phyloP scores from a whole-genome alignment of 2,329 filamentous ascomycete species.

The Penicillium sumatraense region DNA sequence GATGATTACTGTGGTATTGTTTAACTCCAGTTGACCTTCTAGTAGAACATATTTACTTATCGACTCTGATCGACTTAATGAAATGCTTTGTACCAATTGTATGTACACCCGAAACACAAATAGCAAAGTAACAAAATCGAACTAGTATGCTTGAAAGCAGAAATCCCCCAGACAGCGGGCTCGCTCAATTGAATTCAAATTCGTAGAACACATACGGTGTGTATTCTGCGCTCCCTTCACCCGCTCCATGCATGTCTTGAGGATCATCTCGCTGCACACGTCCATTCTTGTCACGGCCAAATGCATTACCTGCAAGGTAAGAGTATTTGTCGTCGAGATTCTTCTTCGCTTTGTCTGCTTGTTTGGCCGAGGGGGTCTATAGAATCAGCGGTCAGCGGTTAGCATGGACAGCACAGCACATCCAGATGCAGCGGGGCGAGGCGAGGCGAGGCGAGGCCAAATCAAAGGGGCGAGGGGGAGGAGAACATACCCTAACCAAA shows the following conservation, averaged over 20 bases:
- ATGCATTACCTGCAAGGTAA: conserved; percentile 92
- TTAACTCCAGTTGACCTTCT: too few relatives aligned
- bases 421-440: not conserved
- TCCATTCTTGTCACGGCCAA: conserved; percentile 91
- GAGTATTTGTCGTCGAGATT: conserved; percentile 83
- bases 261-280: conserved; percentile 89
- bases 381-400: conserved; percentile 4
- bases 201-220: conserved; percentile 97
- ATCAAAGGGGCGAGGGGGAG: not conserved
- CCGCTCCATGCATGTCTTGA: conserved; percentile 79
- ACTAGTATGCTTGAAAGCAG: too few relatives aligned
- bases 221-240: conserved; percentile 76
- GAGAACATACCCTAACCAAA: conserved; percentile 77
- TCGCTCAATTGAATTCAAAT: conserved; percentile 70
- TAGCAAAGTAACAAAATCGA: too few relatives aligned
- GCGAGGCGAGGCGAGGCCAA: not conserved
- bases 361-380: conserved; percentile 77
- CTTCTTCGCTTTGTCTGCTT: conserved; percentile 76
- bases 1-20: too few relatives aligned
- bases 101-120: too few relatives aligned
- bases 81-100: too few relatives aligned
- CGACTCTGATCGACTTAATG: too few relatives aligned
- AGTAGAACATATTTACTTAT: too few relatives aligned
- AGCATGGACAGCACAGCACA: not conserved
- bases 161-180: too few relatives aligned